Evolutionary conservation across 495 filamentous ascomycete genomes (phyloP).

Genomic region (Beverwykella pulmonaria): DNA sequence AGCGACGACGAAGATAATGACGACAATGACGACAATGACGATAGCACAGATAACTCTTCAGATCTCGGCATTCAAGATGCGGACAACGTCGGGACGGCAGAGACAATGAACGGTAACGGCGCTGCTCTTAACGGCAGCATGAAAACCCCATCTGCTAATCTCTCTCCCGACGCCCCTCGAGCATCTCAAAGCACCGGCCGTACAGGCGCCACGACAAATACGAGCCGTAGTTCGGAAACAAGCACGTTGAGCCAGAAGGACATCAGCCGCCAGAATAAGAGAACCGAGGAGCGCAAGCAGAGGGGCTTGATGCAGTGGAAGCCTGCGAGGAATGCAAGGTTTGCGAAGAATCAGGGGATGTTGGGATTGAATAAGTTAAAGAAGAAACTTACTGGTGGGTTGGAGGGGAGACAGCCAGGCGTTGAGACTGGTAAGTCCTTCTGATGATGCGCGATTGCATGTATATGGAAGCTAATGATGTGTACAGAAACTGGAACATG

Average conservation of each 20-base stretch:
- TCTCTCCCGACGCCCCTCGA: slow-evolving; percentile 9
- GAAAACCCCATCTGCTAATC: slow-evolving; percentile 7
- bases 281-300: slow-evolving; percentile 67
- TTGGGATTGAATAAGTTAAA: slow-evolving; percentile 61
- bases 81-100: slow-evolving; percentile 39
- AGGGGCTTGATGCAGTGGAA: slow-evolving; percentile 78
- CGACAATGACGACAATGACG: slow-evolving; percentile 46
- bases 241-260: slow-evolving; percentile 25
- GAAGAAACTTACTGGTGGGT: slow-evolving; percentile 54
- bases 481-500: background rate
- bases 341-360: slow-evolving; percentile 70
- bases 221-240: background rate
- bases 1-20: slow-evolving; percentile 50
- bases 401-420: slow-evolving; percentile 66
- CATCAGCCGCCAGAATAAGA: slow-evolving; percentile 58
- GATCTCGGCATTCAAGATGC: slow-evolving; percentile 55
- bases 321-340: slow-evolving; percentile 68
- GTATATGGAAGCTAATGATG: background rate
- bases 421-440: slow-evolving; percentile 62
- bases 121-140: background rate
- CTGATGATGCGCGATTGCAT: background rate
- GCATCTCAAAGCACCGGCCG: slow-evolving; percentile 1
- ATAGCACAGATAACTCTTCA: slow-evolving; percentile 39
- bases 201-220: slow-evolving; percentile 4
- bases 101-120: slow-evolving; percentile 39